phyloP scores from a whole-genome alignment of 495 filamentous ascomycete species.

The Xylaria nigripes region DNA sequence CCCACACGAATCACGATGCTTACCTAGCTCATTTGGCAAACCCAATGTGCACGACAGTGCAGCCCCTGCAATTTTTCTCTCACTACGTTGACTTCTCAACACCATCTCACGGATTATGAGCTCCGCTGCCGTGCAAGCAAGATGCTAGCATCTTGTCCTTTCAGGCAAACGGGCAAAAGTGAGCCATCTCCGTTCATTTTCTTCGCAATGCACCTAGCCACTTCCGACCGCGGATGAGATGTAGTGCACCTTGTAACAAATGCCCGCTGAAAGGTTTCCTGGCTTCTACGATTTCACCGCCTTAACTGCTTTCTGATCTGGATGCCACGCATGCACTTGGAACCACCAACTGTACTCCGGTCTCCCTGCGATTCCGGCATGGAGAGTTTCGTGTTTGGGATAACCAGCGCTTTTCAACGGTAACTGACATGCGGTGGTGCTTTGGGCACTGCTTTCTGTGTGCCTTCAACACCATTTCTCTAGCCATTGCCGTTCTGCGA shows the following conservation, averaged over 20 bases:
- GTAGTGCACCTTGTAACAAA: not conserved
- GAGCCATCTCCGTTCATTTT: not conserved
- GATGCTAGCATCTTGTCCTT: not conserved
- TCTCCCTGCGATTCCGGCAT: not conserved
- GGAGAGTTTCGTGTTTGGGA: not conserved
- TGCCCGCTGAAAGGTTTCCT: not conserved
- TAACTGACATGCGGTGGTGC: not conserved
- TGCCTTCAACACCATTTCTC: not conserved
- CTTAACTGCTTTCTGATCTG: not conserved
- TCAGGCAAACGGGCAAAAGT: not conserved
- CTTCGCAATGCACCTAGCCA: not conserved
- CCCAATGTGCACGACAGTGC: not conserved
- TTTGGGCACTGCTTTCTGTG: not conserved
- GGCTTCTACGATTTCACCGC: not conserved
- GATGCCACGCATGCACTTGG: not conserved
- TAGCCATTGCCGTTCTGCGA: not conserved
- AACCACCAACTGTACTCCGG: not conserved
- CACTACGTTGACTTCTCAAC: not conserved
- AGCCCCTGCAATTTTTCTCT: not conserved
- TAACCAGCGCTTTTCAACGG: not conserved
- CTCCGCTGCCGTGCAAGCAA: not conserved
- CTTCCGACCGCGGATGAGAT: not conserved
- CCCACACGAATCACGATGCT: not conserved
- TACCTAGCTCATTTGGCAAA: not conserved
- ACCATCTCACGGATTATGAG: not conserved